Conservation (phyloP, 331 rosid species). For the Dryas integrifolia region DNA sequence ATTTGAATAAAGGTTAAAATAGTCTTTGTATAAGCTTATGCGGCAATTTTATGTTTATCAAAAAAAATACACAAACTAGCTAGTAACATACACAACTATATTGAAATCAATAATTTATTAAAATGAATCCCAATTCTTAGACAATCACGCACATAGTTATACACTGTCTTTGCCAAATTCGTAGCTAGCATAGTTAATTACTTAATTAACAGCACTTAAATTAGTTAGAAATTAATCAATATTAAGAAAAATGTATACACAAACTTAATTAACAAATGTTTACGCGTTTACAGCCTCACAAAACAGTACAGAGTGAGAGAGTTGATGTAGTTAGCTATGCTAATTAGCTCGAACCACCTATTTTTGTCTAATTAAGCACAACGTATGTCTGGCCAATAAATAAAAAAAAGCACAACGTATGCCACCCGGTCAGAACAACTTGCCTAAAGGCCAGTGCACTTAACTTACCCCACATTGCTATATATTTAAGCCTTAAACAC, state of each 20-base stretch:
- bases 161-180: no score
- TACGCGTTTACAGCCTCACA: conserved; percentile 19
- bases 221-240: not conserved
- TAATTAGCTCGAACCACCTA: not conserved
- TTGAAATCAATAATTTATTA: no score
- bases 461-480: not conserved
- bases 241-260: not conserved
- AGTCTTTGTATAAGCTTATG: no score
- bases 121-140: no score
- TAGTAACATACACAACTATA: no score
- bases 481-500: conserved; percentile 10
- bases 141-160: no score
- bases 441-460: conserved; percentile 9
- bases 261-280: not conserved
- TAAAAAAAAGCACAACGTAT: not conserved
- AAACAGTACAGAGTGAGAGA: not conserved
- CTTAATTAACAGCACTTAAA: not conserved
- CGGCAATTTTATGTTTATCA: no score
- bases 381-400: not conserved
- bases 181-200: no score
- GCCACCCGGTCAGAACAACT: conserved; percentile 10
- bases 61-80: no score
- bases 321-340: not conserved
- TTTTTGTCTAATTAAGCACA: conserved; percentile 8
- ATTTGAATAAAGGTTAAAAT: no score